phyloP scores from a whole-genome alignment of 2,329 filamentous ascomycete species.

The Chalaropsis ovoidea region DNA sequence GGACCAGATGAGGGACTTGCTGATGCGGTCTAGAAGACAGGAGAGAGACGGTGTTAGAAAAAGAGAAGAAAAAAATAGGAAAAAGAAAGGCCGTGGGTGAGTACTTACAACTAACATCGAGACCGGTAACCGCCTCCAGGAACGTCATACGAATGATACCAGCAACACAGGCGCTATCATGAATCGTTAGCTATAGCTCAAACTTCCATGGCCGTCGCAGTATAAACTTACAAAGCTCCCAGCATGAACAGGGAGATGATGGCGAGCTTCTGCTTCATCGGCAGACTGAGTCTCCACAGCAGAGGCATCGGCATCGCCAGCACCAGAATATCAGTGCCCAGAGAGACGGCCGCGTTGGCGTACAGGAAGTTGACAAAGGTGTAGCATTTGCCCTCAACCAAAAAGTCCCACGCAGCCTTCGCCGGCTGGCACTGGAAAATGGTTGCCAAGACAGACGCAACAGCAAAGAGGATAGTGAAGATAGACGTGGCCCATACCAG shows the following conservation, averaged over 20 bases:
- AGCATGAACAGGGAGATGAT: conserved; percentile 30
- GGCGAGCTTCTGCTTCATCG: conserved; percentile 28
- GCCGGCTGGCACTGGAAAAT: conserved; percentile 30
- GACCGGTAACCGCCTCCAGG: conserved; percentile 27
- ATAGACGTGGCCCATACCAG: conserved; percentile 29
- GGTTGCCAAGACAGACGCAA: conserved; percentile 30
- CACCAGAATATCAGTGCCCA: conserved; percentile 30
- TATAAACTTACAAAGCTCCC: conserved; percentile 30
- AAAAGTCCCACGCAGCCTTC: conserved; percentile 30
- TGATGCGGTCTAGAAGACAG: conserved; percentile 29
- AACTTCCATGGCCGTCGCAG: too few relatives aligned
- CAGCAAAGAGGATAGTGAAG: conserved; percentile 27
- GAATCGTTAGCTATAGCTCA: neutral
- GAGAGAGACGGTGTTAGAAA: neutral
- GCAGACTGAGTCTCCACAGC: conserved; percentile 30
- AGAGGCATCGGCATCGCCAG: conserved; percentile 30
- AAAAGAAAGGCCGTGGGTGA: neutral
- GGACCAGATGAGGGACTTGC: conserved; percentile 31
- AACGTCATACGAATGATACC: conserved; percentile 29
- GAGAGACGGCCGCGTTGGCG: conserved; percentile 30
- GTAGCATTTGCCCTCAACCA: conserved; percentile 28
- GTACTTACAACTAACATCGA: conserved; percentile 31
- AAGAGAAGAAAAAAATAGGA: neutral
- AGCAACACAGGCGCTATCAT: conserved; percentile 29
- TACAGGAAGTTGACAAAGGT: conserved; percentile 30